These are phyloP conservation scores for Trichoderma hamatum DNA, from an alignment of 2,329 filamentous ascomycete genomes.

Conservation along the genomic window DNA sequence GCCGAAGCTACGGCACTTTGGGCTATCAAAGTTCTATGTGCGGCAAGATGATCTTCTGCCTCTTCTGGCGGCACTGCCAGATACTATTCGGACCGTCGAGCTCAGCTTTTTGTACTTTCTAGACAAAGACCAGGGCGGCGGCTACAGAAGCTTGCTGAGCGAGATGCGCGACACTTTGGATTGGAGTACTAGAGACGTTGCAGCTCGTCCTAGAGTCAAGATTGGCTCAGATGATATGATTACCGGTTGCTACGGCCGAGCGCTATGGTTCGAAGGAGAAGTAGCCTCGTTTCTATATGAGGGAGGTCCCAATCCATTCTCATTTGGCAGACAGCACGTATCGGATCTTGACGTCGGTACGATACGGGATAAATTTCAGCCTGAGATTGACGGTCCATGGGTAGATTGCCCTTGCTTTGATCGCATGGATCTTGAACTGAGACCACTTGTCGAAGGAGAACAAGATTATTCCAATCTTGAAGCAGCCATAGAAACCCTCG, in stretches of 20 bases:
- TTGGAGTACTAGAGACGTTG: not conserved
- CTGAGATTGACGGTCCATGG: not conserved
- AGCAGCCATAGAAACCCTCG: too few species aligned
- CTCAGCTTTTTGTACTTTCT: constrained; percentile 36
- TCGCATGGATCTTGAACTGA: too few species aligned
- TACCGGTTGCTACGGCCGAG: not conserved
- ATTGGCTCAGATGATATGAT: not conserved
- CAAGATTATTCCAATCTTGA: too few species aligned
- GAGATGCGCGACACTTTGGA: not conserved
- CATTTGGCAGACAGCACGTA: too few species aligned
- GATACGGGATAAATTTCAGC: not conserved
- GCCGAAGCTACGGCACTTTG: constrained; percentile 38
- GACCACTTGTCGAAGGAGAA: too few species aligned
- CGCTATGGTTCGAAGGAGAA: not conserved
- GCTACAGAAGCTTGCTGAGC: not conserved
- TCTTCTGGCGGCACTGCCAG: constrained; percentile 36
- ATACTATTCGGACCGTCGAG: constrained; percentile 38
- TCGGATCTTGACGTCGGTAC: not conserved
- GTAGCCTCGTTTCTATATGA: not conserved
- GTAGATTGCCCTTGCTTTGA: not conserved
- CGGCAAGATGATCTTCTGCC: constrained; percentile 35
- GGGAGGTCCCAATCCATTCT: not conserved
- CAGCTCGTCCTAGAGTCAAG: not conserved
- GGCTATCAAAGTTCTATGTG: constrained; percentile 36
- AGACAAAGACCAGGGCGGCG: not conserved